Conservation (phyloP, 805 yeast genomes). For the Kregervanrija fluxuum region DNA sequence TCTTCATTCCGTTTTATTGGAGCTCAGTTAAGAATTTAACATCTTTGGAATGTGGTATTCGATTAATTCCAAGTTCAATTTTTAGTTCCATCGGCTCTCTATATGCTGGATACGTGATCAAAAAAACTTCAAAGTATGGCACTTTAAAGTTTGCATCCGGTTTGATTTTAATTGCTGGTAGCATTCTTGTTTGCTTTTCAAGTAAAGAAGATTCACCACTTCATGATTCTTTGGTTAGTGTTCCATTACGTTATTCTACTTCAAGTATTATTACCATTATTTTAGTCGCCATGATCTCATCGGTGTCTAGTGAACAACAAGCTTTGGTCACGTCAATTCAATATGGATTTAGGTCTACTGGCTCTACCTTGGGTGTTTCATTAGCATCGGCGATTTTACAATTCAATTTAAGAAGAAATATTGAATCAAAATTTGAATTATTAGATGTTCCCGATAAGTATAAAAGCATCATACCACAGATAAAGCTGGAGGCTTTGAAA, state of each 20-base stretch:
- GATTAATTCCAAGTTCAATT: slow-evolving; percentile 48
- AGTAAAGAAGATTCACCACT: slow-evolving; percentile 11
- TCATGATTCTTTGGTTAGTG: slow-evolving; percentile 35
- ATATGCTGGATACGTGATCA: slow-evolving; percentile 59
- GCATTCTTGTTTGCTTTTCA: slow-evolving; percentile 24
- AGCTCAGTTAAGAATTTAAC: slow-evolving; percentile 14
- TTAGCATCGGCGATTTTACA: slow-evolving; percentile 40
- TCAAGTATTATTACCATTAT: slow-evolving; percentile 64
- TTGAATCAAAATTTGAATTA: slow-evolving; percentile 8
- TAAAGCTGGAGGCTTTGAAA: slow-evolving; percentile 10
- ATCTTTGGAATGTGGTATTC: slow-evolving; percentile 27
- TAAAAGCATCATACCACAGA: slow-evolving; percentile 3
- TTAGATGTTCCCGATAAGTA: slow-evolving; percentile 9
- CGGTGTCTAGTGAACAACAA: slow-evolving; percentile 59
- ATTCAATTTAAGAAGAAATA: slow-evolving; percentile 9
- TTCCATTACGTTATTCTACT: slow-evolving; percentile 57
- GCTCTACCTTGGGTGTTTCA: slow-evolving; percentile 45
- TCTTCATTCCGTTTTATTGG: slow-evolving; percentile 61
- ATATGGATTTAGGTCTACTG: slow-evolving; percentile 55
- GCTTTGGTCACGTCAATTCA: slow-evolving; percentile 85
- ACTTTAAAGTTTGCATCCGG: slow-evolving; percentile 37
- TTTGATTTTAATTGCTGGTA: slow-evolving; percentile 39
- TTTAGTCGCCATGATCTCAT: slow-evolving; percentile 62
- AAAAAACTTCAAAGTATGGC: slow-evolving; percentile 56
- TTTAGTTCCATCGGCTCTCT: slow-evolving; percentile 64